phyloP scores from a whole-genome alignment of 148 eudicot species.

The Chenopodium album region DNA sequence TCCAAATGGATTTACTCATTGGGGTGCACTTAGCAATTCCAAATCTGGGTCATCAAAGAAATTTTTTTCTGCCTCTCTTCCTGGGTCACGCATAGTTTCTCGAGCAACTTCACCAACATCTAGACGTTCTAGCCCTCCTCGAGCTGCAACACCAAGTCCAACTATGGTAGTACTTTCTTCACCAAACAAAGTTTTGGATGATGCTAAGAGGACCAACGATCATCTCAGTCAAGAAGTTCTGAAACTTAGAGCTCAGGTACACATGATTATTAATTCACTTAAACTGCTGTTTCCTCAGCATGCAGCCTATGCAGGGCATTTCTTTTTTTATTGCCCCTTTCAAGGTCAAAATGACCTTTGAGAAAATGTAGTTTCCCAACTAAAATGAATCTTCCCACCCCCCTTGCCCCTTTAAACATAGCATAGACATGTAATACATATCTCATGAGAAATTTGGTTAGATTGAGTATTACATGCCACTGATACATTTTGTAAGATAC shows the following conservation, averaged over 20 bases:
- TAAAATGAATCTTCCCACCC: not conserved
- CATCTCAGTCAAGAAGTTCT: constrained; percentile 47
- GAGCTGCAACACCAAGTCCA: constrained; percentile 41
- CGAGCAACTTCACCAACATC: constrained; percentile 59
- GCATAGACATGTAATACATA: too few relatives aligned
- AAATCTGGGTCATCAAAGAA: constrained; percentile 44
- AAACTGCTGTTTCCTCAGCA: not conserved
- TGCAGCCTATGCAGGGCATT: not conserved
- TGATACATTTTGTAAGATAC: too few relatives aligned
- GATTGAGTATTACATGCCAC: too few relatives aligned
- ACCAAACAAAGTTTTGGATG: constrained; percentile 33
- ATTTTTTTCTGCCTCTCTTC: constrained; percentile 47
- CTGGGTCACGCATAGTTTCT: constrained; percentile 53
- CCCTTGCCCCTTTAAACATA: not conserved
- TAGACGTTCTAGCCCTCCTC: constrained; percentile 51
- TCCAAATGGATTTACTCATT: constrained; percentile 36
- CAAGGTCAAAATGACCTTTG: not conserved
- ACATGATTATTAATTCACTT: not conserved
- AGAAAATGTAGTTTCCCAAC: not conserved
- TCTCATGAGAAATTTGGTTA: too few relatives aligned
- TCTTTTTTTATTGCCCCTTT: not conserved
- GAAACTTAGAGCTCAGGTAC: constrained; percentile 55
- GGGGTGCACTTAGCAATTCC: constrained; percentile 38
- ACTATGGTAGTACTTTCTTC: constrained; percentile 35
- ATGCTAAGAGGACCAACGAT: constrained; percentile 46